Evolutionary conservation across 2,329 filamentous ascomycete genomes (phyloP).

Genomic region (Paradendryphiella salina): DNA sequence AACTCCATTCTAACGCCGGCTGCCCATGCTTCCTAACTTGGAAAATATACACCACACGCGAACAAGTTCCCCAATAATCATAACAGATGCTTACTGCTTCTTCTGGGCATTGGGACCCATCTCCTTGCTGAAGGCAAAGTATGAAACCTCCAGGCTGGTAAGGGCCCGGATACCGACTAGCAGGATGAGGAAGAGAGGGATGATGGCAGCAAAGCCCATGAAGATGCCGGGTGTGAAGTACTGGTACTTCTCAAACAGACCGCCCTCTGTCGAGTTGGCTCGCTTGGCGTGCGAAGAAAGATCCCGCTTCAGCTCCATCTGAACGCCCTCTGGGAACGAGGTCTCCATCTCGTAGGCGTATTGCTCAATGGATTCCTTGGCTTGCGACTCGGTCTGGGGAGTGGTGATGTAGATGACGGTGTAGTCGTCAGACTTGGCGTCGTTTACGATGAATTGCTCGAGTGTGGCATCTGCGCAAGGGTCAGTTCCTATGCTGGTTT

Average conservation of each 20-base stretch:
- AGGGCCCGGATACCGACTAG: constrained; percentile 77
- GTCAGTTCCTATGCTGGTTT: constrained; percentile 6
- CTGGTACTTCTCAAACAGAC: constrained; percentile 87
- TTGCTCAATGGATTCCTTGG: constrained; percentile 30
- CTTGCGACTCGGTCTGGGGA: constrained; percentile 48
- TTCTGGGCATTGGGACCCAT: constrained; percentile 88
- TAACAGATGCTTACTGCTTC: constrained; percentile 59
- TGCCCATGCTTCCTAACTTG: constrained; percentile 14
- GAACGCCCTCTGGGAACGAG: constrained; percentile 64
- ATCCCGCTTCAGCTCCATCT: constrained; percentile 75
- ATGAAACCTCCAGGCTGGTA: constrained; percentile 81
- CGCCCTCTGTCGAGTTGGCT: constrained; percentile 32
- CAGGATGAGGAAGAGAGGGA: constrained; percentile 76
- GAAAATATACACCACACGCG: constrained; percentile 10
- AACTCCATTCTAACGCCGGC: constrained; percentile 10
- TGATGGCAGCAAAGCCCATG: constrained; percentile 73
- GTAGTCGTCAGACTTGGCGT: constrained; percentile 59
- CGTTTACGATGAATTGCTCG: constrained; percentile 35
- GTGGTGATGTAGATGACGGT: constrained; percentile 77
- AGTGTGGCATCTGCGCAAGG: constrained; percentile 26
- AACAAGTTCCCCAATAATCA: constrained; percentile 1
- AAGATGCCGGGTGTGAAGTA: constrained; percentile 92
- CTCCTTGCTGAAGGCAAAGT: constrained; percentile 95
- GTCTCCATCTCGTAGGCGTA: constrained; percentile 65
- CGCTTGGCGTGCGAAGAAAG: constrained; percentile 44